These are phyloP conservation scores for Quercus parvula DNA, from an alignment of 306 rosid genomes.

Conservation along the genomic window DNA sequence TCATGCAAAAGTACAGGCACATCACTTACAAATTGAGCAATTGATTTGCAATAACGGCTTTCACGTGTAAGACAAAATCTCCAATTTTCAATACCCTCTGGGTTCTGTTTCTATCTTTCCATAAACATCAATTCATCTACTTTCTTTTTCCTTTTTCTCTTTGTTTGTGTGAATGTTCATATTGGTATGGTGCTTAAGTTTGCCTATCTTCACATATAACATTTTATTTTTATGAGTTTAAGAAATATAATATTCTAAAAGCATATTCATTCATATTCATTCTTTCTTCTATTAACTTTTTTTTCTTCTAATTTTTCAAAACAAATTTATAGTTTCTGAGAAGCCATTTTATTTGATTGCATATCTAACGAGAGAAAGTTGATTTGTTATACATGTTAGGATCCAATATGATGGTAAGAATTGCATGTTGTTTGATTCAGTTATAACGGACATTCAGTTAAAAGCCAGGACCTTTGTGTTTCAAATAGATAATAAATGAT, in stretches of 20 bases:
- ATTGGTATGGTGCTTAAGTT: too few relatives aligned
- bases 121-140: not conserved
- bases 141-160: not conserved
- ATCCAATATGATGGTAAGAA: not conserved
- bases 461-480: not conserved
- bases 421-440: too few relatives aligned
- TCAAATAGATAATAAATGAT: not conserved
- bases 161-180: not conserved
- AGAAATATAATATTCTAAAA: not conserved
- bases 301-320: not conserved
- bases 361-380: not conserved
- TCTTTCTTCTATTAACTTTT: not conserved
- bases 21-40: conserved; percentile 8
- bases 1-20: not conserved
- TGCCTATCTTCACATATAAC: not conserved
- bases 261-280: not conserved
- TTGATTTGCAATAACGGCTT: conserved; percentile 10
- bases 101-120: not conserved
- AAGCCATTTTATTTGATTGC: not conserved
- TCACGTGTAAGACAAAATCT: conserved; percentile 14
- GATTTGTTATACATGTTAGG: not conserved
- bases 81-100: not conserved
- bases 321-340: not conserved
- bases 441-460: too few relatives aligned
- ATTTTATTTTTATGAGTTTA: not conserved